phyloP scores from a whole-genome alignment of 2,329 filamentous ascomycete species.

The Colletotrichum viniferum region DNA sequence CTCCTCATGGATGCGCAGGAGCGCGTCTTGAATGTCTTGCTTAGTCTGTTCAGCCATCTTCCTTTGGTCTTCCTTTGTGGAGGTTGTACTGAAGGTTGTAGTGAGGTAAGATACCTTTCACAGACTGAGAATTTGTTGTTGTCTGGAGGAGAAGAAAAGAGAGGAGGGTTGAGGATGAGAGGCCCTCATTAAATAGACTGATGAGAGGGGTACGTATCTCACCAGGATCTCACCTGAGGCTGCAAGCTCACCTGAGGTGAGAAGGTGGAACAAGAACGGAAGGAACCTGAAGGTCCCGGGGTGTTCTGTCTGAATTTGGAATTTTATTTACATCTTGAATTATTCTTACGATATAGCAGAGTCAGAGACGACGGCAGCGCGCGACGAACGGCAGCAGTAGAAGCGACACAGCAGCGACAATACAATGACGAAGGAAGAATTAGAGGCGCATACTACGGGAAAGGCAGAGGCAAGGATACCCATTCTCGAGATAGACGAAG shows the following conservation, averaged over 20 bases:
- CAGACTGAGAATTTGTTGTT: background rate
- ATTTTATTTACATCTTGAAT: background rate
- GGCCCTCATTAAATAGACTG: background rate
- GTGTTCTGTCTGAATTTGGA: background rate
- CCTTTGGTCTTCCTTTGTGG: background rate
- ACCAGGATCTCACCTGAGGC: background rate
- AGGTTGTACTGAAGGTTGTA: background rate
- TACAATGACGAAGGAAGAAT: background rate
- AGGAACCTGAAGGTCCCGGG: background rate
- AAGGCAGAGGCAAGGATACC: background rate
- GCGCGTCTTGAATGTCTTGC: background rate
- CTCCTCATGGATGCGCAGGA: background rate
- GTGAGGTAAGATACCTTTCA: background rate
- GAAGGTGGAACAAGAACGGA: background rate
- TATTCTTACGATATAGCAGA: background rate
- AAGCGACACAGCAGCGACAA: background rate
- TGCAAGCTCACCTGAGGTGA: background rate
- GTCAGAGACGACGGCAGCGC: background rate
- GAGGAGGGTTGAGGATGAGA: background rate
- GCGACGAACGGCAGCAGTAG: background rate
- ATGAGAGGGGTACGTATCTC: background rate
- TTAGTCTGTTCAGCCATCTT: background rate
- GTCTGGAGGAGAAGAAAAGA: background rate
- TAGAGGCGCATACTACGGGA: background rate
- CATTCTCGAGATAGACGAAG: rapidly evolving